Evolutionary conservation across 768 basidiomycete genomes (phyloP).

Genomic region (Mrakia frigida): DNA sequence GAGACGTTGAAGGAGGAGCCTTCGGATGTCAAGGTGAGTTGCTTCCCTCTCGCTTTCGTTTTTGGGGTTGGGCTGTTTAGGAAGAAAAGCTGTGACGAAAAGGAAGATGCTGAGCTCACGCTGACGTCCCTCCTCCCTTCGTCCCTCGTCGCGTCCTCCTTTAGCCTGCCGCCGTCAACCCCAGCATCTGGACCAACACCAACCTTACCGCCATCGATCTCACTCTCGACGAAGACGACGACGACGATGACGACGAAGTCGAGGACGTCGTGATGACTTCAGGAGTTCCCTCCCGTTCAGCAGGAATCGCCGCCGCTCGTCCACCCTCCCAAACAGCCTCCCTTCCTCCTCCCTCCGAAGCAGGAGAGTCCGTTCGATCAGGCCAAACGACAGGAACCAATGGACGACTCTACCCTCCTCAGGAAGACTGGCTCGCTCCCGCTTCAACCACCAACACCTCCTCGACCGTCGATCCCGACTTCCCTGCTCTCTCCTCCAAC

Average conservation of each 20-base stretch:
- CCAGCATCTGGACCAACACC: neutral
- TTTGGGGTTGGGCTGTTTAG: too few species aligned
- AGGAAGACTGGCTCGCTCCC: constrained; percentile 3
- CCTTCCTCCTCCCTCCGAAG: neutral
- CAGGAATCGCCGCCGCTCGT: neutral
- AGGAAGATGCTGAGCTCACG: neutral
- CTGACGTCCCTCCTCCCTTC: neutral
- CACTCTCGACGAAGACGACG: constrained; percentile 1
- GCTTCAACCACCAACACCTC: neutral
- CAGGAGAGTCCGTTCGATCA: neutral
- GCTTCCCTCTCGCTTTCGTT: neutral
- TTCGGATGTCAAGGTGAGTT: neutral
- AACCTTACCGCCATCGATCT: neutral
- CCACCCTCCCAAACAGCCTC: neutral
- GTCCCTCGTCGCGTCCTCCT: neutral
- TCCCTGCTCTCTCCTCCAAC: neutral
- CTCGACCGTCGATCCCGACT: neutral
- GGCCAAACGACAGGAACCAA: neutral
- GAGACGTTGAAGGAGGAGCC: neutral
- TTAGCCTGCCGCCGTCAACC: neutral
- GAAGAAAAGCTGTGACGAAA: too few species aligned
- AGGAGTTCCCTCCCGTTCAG: neutral
- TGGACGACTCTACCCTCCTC: neutral
- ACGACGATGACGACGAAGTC: constrained; percentile 6
- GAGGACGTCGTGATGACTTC: neutral